Evolutionary conservation across 345 rosid species (phyloP).

Genomic region (Turnera subulata): DNA sequence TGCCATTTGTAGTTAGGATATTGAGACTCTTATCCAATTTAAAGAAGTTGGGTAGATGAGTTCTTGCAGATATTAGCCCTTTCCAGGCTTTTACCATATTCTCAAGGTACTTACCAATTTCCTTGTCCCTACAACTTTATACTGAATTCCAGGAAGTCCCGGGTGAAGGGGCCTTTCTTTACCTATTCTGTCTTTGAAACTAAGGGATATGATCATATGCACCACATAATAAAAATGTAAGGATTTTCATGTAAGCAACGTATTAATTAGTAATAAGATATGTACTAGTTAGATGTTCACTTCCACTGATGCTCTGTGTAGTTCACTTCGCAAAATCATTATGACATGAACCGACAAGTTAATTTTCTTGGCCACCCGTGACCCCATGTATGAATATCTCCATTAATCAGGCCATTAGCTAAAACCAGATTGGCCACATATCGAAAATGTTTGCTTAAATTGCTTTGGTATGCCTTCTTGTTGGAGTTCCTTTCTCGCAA

Average conservation of each 20-base stretch:
- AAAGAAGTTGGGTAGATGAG: background rate
- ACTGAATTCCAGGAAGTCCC: too few relatives aligned
- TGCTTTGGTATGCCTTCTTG: background rate
- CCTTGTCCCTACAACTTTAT: background rate
- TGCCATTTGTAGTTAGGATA: background rate
- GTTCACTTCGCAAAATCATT: background rate
- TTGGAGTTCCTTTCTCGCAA: slow-evolving; percentile 11
- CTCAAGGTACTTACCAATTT: background rate
- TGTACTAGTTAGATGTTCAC: too few relatives aligned
- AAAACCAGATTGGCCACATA: background rate
- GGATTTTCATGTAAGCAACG: slow-evolving; percentile 6
- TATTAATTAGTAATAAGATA: background rate
- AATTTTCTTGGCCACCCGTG: background rate
- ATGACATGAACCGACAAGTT: background rate
- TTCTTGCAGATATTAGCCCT: background rate
- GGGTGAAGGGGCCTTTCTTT: background rate
- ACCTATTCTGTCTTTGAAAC: background rate
- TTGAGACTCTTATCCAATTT: background rate
- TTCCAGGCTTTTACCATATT: background rate
- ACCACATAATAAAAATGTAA: background rate
- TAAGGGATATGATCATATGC: background rate
- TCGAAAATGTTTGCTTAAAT: background rate
- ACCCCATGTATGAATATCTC: background rate
- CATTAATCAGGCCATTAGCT: background rate
- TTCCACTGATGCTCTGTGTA: background rate